Base-by-base conservation (phyloP, 331 rosid species). In the Arachis monticola region DNA sequence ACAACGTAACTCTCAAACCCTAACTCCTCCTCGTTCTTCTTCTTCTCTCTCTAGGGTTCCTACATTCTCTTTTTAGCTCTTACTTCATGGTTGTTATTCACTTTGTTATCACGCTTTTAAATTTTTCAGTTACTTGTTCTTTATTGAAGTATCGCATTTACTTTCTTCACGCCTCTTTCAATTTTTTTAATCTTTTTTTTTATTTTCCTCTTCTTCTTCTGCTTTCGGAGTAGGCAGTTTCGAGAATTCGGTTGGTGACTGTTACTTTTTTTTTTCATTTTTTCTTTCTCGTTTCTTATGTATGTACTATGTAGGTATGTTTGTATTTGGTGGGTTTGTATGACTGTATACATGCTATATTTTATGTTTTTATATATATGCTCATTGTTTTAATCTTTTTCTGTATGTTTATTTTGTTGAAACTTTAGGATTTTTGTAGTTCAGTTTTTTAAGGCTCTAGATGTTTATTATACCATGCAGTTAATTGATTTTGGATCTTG, bases 1-100 rank as follows among this genome's bases (percentile, higher is more conserved):
- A 58, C 50, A 69, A 40, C 17, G 83, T 79, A 79, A 79, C 52
- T 60, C 67, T 60, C 8, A 8, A 59, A 67, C 22, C 22, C 22
- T 17, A 17, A 17, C 22, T 17, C 22, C 22, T 17, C 22, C 22
- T 17, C 22, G 22, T 3, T 57, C 42, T 42, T 60, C 8, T 52
- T 58, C 67, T 70, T 12, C 44, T 71, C 13, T 53, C 60, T 8
- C 56, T 52, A 64, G 79, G 79, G 79, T 64, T 50, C 53, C 30
- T 30, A 2, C 74, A 58, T 27, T 11, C 9, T 56, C 17, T 5
- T 63, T 5, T 53, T 2, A 52, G 11, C 57, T 7, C 14, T 52
- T 13, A 32, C 13, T 44, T 59, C n/a, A 6, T 46, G 5, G 5
- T 17, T 17, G 22, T 17, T 17, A 46, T 46, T 46, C 50, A 46